Evolutionary conservation across 208 protist genomes (phyloP), one percentile per base, ranked within the genome.

Genomic region (Crithidia brevicula): DNA sequence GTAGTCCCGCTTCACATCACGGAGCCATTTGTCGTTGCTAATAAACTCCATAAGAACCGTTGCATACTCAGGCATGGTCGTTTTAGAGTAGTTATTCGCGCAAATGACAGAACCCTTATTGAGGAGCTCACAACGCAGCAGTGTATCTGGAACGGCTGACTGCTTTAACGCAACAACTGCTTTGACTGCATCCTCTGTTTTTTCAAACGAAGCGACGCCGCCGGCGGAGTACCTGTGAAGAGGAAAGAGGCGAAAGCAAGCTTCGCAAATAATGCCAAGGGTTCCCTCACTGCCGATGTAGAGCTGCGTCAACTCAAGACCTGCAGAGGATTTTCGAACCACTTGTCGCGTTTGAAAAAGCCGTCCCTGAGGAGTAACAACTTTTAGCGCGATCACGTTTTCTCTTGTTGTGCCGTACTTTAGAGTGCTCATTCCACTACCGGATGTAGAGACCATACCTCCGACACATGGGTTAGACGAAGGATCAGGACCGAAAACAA

Each of bases 211-310:
- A n/a, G 52, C 65, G n/a, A 63, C 13, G 3, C 52, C 73, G 16
- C 72, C 72, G 2, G 67, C 54, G 57, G 61, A 72, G 18, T 74
- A 59, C 52, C 45, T 62, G 2, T 63, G 72, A 1, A 83, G 20
- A 0, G 68, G 46, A 28, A 74, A 74, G 18, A 89, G 50, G 4
- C 52, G 58, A 40, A 93, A 74, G 38, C 76, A 77, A 23, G 80
- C 72, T 51, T 92, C 88, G 9, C 72, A 86, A 18, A 91, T 58
- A 25, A 96, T 62, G 31, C 88, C 91, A 1, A 95, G 66, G 23
- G 86, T 94, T 22, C 86, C 89, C 52, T 97, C 89, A 3, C 67
- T 72, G 16, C 85, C 85, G 34, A 91, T 72, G 52, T 93, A 94
- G 18, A 96, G 66, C 56, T 81, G 72, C 18, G 80, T 96, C 13